Evolutionary conservation across 257 asterid species (phyloP).

Genomic region (Solanum sejunctum): DNA sequence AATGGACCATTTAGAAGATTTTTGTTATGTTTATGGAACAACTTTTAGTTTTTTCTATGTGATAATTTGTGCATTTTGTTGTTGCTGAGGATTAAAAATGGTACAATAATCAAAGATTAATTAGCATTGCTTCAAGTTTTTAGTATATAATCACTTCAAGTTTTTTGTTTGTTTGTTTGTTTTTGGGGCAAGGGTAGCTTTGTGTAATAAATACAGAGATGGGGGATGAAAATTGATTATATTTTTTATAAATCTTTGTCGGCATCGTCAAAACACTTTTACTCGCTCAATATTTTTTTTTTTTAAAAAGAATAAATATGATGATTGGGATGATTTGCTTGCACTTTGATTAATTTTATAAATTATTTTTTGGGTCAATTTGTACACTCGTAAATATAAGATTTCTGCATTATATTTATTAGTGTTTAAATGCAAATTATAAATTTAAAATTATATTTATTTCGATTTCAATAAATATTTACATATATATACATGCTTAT

Average conservation of each 20-base stretch:
- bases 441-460: too few species aligned
- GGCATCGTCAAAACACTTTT: neutral
- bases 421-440: neutral
- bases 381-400: rapidly evolving
- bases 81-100: neutral
- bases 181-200: neutral
- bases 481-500: neutral
- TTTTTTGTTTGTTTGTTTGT: neutral
- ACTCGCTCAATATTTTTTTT: neutral
- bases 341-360: neutral
- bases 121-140: too few species aligned
- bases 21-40: neutral
- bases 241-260: neutral
- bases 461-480: too few species aligned
- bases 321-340: too few species aligned
- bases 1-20: neutral
- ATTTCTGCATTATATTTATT: neutral
- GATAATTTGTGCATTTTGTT: neutral
- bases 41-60: neutral
- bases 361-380: neutral
- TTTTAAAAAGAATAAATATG: neutral
- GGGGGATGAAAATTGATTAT: neutral
- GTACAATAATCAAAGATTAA: neutral
- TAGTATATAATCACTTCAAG: neutral
- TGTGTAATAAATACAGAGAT: neutral